A percentile compares a stretch with the other conserved stretches of the same genome.
Evolutionary conservation across 345 rosid species (phyloP).

Genomic region (Brassica nigra): DNA sequence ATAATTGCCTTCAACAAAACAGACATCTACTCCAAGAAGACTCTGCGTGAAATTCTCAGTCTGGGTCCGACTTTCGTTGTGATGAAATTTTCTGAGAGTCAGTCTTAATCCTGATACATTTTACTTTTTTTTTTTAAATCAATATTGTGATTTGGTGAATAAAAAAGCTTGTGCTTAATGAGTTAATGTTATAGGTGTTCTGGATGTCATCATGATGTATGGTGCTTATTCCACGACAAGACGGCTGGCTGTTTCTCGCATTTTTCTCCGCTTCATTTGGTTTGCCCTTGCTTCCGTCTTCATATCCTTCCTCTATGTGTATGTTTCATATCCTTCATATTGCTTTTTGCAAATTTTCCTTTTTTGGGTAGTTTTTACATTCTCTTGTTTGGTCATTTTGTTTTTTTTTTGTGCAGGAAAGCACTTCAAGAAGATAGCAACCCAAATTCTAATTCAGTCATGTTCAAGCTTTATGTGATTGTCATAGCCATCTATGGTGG

Average conservation of each 20-base stretch:
- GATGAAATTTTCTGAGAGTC: conserved; percentile 93
- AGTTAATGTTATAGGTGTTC: conserved; percentile 54
- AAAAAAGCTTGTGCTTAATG: conserved; percentile 22
- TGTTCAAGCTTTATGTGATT: conserved; percentile 69
- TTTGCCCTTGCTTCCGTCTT: conserved; percentile 70
- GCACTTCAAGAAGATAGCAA: conserved; percentile 54
- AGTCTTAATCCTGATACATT: conserved; percentile 29
- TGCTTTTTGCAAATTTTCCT: conserved; percentile 10
- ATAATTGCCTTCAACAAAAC: conserved; percentile 80
- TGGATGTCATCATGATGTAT: conserved; percentile 92
- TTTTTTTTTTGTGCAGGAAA: conserved; percentile 52
- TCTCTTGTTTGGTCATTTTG: conserved; percentile 20
- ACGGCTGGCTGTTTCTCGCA: conserved; percentile 76
- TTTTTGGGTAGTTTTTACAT: conserved; percentile 4
- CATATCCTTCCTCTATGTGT: conserved; percentile 89
- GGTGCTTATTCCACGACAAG: conserved; percentile 95
- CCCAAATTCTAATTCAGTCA: conserved; percentile 48
- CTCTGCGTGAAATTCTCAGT: conserved; percentile 72
- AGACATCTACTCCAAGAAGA: conserved; percentile 53
- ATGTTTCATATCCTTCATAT: conserved; percentile 43
- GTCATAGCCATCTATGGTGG: conserved; percentile 82
- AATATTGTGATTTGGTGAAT: conserved; percentile 5
- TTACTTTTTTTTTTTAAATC: not conserved
- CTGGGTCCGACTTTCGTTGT: conserved; percentile 94
- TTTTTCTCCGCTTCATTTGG: conserved; percentile 87